Evolutionary conservation across 768 basidiomycete species (phyloP).

Genomic region (Candolleomyces efflorescens): DNA sequence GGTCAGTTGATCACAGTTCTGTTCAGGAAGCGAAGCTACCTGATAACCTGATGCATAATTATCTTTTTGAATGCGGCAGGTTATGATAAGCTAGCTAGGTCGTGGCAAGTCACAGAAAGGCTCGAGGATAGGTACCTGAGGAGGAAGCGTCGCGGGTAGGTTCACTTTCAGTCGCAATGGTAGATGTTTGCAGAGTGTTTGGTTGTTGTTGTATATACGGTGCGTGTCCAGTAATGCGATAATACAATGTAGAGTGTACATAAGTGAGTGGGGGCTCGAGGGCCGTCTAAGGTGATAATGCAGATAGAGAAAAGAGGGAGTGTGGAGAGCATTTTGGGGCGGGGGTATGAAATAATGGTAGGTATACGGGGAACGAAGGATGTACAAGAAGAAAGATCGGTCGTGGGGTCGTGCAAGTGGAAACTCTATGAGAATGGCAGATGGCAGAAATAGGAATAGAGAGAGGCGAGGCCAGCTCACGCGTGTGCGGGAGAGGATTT

Average conservation of each 20-base stretch:
- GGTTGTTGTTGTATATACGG: neutral
- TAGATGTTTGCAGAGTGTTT: neutral
- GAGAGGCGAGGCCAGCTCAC: slow-evolving; percentile 15
- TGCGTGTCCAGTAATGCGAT: neutral
- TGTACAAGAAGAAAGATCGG: neutral
- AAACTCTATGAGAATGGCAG: neutral
- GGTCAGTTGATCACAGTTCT: too few species aligned
- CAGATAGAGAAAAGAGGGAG: neutral
- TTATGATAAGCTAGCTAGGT: too few species aligned
- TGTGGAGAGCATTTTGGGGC: neutral
- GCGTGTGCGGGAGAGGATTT: slow-evolving; percentile 33
- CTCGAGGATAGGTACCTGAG: too few species aligned
- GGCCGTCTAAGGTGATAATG: neutral
- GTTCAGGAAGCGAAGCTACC: too few species aligned
- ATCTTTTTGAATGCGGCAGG: too few species aligned
- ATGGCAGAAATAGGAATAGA: neutral
- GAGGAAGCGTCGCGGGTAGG: neutral
- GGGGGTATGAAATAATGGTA: neutral
- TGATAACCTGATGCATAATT: too few species aligned
- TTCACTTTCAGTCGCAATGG: neutral
- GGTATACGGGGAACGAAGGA: slow-evolving; percentile 5
- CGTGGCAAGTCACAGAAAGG: too few species aligned
- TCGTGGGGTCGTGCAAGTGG: neutral
- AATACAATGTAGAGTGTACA: neutral
- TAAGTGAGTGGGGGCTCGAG: neutral